Evolutionary conservation across 2,329 filamentous ascomycete genomes (phyloP), one percentile per base, ranked within the genome.

Genomic region (Beauveria caledonica): DNA sequence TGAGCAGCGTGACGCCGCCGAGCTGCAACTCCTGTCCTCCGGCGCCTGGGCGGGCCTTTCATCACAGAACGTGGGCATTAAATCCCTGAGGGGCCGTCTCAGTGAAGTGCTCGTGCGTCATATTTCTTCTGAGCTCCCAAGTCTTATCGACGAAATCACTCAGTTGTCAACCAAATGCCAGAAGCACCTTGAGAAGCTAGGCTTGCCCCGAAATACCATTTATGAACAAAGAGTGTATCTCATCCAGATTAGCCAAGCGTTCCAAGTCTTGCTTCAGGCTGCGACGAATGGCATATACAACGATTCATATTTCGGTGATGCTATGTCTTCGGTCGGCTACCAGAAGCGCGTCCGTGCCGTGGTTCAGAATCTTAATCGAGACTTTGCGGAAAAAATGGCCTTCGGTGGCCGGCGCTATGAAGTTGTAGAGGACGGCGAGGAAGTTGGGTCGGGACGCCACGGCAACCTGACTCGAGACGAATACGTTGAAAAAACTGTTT

Each of bases 251-350:
- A 78, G 78, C 60, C 71, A 76, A 53, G 61, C 66, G 0, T 81
- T 82, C 57, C 73, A 77, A 6, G 65, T 67, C 2, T 70, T 84
- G 3, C 63, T 80, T 6, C 76, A 73, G 55, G 72, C 73, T 3
- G 78, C 80, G 0, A 67, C 79, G 0, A 74, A 80, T n/a, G 84
- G 84, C 0, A 72, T 71, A 0, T 86, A 85, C 62, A 74, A 71
- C 2, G 69, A 80, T 61, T 15, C 65, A 0, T 86, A 85, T 68
- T 86, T 86, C 60, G 74, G 69, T 3, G 66, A 70, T 27, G 67
- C 72, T 0, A 62, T 69, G 17, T 68, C 69, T 0, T 54, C 63
- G 1, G 19, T 63, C 1, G 75, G 73, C 1, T 76, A 77, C 36
- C 54, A 67, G 0, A 77, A 73, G 45, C 76, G 82, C 0, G 71